Evolutionary conservation across 2,329 filamentous ascomycete species (phyloP).

Genomic region (Fusarium musae): DNA sequence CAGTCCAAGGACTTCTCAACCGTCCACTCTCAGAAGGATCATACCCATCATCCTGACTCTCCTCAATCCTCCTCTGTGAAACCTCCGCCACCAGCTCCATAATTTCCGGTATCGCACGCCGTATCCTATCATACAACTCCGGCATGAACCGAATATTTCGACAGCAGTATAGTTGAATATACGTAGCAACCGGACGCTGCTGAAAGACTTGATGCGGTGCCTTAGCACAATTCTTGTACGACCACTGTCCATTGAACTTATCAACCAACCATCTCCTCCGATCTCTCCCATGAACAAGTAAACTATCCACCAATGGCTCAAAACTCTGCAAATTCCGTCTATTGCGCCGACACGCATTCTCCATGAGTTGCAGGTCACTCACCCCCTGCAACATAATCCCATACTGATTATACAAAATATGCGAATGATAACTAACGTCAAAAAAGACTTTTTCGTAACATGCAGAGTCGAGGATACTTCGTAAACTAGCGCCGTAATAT

Average conservation of each 20-base stretch:
- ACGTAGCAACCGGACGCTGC: rapidly evolving
- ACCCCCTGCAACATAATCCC: background rate
- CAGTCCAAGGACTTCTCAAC: background rate
- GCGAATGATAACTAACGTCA: rapidly evolving
- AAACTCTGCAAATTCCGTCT: rapidly evolving
- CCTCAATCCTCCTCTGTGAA: background rate
- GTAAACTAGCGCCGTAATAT: background rate
- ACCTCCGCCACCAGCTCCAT: background rate
- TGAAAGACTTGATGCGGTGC: background rate
- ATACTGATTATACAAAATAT: background rate
- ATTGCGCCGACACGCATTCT: background rate
- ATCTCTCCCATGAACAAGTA: background rate
- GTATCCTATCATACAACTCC: background rate
- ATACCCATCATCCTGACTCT: background rate
- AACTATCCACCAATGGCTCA: background rate
- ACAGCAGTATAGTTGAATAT: background rate
- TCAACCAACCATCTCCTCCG: background rate
- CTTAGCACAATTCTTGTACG: rapidly evolving
- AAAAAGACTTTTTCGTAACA: background rate
- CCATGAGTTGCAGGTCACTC: background rate
- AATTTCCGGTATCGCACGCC: background rate
- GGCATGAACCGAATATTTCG: background rate
- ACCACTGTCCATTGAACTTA: background rate
- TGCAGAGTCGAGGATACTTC: background rate
- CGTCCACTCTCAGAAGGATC: background rate